phyloP scores from a whole-genome alignment of 345 rosid genomes.

The Luvunga scandens region DNA sequence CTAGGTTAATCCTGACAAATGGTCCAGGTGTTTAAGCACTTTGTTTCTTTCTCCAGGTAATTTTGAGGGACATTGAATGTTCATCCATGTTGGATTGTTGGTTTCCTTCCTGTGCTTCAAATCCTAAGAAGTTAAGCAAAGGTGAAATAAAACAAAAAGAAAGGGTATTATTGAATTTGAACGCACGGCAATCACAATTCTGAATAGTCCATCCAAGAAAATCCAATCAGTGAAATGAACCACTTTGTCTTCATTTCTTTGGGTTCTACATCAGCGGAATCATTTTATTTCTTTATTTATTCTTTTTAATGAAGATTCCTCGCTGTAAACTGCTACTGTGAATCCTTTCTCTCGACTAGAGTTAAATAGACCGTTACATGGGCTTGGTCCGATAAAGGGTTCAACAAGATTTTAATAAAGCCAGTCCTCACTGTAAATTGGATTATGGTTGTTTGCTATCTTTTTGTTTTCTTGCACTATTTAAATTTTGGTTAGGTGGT shows the following conservation, averaged over 20 bases:
- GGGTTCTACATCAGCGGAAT: constrained; percentile 26
- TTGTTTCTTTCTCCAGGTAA: not conserved
- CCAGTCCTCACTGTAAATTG: constrained; percentile 15
- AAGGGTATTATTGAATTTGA: not conserved
- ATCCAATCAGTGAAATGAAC: constrained; percentile 17
- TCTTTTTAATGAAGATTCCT: constrained; percentile 7
- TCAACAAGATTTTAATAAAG: constrained; percentile 6
- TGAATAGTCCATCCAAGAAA: constrained; percentile 7
- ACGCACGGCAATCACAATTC: not conserved
- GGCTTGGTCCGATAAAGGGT: constrained; percentile 14
- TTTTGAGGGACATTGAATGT: not conserved
- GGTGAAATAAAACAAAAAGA: not conserved
- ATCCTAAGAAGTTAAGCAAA: not conserved
- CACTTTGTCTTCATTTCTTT: constrained; percentile 38
- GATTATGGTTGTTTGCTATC: constrained; percentile 28
- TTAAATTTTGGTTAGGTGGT: constrained; percentile 51
- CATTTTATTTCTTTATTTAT: not conserved
- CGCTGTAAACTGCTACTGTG: not conserved
- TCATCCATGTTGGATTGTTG: not conserved
- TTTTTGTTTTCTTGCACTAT: constrained; percentile 49
- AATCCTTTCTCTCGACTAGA: not conserved
- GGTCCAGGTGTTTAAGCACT: not conserved
- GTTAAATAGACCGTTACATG: constrained; percentile 27
- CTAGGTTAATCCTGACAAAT: not conserved
- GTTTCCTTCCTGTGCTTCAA: not conserved